A percentile compares a stretch with the other conserved stretches of the same genome.
Conservation (phyloP, 2,329 filamentous ascomycete species). For the Elsinoe arachidis region DNA sequence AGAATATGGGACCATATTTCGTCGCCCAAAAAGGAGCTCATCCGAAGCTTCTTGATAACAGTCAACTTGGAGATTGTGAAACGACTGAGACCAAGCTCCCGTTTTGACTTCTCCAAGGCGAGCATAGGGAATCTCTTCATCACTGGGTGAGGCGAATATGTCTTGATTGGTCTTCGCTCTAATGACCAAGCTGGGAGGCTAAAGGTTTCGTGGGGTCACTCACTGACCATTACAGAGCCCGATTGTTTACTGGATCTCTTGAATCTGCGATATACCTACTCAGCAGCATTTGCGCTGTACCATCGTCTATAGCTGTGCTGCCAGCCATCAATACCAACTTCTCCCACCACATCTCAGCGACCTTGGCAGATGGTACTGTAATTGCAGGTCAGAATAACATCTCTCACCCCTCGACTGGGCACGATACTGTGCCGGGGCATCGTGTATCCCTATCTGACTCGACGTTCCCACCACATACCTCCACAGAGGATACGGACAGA, state of each 20-base stretch:
- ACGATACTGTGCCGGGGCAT: constrained; percentile 5
- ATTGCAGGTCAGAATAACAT: constrained; percentile 93
- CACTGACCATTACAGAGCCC: constrained; percentile 49
- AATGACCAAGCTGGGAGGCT: too few species aligned
- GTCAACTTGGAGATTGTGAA: constrained; percentile 44
- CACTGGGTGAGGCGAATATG: constrained; percentile 34
- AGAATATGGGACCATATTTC: constrained; percentile 56
- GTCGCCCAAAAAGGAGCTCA: constrained; percentile 43
- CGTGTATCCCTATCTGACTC: constrained; percentile 15
- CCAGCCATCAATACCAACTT: constrained; percentile 94
- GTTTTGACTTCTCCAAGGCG: constrained; percentile 42
- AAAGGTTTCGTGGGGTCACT: too few species aligned
- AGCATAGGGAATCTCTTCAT: constrained; percentile 45
- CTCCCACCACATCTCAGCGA: constrained; percentile 85
- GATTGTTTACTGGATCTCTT: constrained; percentile 85
- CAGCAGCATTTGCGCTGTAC: constrained; percentile 76
- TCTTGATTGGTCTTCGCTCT: too few species aligned
- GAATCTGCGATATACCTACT: constrained; percentile 89
- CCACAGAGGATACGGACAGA: constrained; percentile 48
- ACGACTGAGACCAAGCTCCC: constrained; percentile 36
- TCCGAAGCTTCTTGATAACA: constrained; percentile 42
- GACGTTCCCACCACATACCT: neutral
- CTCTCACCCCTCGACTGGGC: constrained; percentile 46
- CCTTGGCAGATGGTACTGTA: constrained; percentile 62
- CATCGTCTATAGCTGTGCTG: constrained; percentile 65